Conservation (phyloP, 495 filamentous ascomycete species). For the Penicillium argentinense region DNA sequence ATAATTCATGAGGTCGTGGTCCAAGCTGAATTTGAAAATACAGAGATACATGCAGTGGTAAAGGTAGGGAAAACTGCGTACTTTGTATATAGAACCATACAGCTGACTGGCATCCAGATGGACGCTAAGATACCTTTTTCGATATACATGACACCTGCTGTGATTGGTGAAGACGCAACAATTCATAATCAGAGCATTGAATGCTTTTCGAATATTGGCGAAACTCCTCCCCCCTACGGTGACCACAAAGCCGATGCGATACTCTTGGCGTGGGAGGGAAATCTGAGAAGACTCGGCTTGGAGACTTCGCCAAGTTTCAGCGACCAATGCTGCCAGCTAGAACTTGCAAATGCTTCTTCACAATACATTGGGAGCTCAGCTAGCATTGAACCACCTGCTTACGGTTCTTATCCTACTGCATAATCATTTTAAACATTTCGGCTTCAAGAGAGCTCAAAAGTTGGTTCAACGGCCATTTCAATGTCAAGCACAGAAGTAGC, state of each 20-base stretch:
- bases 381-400: background rate
- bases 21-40: constrained; percentile 11
- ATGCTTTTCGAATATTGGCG: background rate
- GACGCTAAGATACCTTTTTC: constrained; percentile 16
- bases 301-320: background rate
- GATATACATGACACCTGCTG: constrained; percentile 19
- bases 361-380: background rate
- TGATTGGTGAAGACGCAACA: constrained; percentile 1
- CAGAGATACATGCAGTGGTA: background rate
- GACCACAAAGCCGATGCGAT: constrained; percentile 8
- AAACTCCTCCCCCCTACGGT: constrained; percentile 17
- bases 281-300: background rate
- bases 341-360: background rate
- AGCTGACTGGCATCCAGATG: constrained; percentile 10
- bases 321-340: background rate
- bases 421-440: too few species aligned
- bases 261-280: background rate
- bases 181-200: constrained; percentile 5
- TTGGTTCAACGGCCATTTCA: too few species aligned
- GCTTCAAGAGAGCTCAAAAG: too few species aligned
- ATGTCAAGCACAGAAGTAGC: background rate
- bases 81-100: too few species aligned
- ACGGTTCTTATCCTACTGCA: background rate
- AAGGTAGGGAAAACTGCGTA: background rate
- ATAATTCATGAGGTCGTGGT: constrained; percentile 16